Evolutionary conservation across 2,329 filamentous ascomycete genomes (phyloP).

Genomic region (Fusarium continuum): DNA sequence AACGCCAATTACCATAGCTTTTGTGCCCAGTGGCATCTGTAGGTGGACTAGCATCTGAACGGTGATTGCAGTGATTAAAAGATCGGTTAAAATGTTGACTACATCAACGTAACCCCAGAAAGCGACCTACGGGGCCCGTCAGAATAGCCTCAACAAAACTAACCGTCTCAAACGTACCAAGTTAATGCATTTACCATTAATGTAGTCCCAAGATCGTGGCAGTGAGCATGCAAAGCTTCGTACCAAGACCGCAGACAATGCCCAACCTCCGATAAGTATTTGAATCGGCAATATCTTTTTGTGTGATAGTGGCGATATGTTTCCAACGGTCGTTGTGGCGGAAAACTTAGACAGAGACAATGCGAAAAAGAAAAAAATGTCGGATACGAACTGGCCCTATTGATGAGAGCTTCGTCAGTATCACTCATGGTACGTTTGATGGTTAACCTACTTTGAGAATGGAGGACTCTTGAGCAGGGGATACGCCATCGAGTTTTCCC

Average conservation of each 20-base stretch:
- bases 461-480: not conserved
- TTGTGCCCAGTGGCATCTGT: constrained; percentile 6
- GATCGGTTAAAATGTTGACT: not conserved
- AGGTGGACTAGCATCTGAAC: not conserved
- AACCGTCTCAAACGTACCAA: not conserved
- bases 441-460: not conserved
- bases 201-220: not conserved
- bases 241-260: not conserved
- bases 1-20: constrained; percentile 3
- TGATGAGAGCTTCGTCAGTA: not conserved
- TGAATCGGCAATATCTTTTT: not conserved
- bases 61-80: not conserved
- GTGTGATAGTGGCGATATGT: constrained; percentile 4
- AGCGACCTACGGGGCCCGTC: not conserved
- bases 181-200: constrained; percentile 4
- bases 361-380: not conserved
- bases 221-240: constrained; percentile 1
- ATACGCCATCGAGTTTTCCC: not conserved
- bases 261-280: not conserved
- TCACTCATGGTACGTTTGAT: fast-evolving
- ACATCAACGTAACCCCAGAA: constrained; percentile 6
- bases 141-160: not conserved
- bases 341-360: not conserved
- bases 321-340: not conserved
- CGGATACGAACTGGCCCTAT: constrained; percentile 7